Conservation (phyloP, 108 stramenopile species). For the Stephanodiscus minutulus region DNA sequence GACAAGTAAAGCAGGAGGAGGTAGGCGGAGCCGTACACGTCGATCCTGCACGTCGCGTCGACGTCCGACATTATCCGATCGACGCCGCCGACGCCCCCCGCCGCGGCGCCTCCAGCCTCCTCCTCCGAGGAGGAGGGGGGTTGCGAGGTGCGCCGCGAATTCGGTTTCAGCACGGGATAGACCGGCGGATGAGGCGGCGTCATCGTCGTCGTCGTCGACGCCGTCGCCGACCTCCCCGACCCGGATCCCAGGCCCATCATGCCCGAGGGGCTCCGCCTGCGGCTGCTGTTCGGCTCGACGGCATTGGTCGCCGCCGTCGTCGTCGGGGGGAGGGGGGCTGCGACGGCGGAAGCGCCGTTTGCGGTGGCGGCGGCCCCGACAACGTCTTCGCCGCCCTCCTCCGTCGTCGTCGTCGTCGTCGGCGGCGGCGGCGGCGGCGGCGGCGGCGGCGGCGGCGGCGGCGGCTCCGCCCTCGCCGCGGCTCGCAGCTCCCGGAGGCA, state of each 20-base stretch:
- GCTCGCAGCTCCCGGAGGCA: constrained; percentile 13
- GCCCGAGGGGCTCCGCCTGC: too few species aligned
- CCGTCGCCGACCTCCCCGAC: too few species aligned
- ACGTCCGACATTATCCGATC: neutral
- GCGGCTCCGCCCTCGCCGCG: too few species aligned
- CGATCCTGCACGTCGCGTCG: constrained; percentile 25
- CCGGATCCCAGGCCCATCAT: too few species aligned
- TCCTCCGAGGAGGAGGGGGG: too few species aligned
- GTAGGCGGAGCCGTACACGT: constrained; percentile 37
- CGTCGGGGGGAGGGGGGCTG: neutral
- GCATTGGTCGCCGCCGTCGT: neutral
- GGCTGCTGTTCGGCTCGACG: too few species aligned
- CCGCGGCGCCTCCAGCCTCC: too few species aligned
- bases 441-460: too few species aligned
- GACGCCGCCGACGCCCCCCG: neutral
- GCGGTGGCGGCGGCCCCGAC: neutral
- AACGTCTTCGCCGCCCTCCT: neutral
- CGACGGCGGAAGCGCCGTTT: too few species aligned
- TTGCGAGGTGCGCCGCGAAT: neutral
- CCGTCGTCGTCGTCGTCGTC: neutral
- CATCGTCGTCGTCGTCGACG: too few species aligned
- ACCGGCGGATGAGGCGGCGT: too few species aligned
- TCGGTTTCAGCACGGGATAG: too few species aligned
- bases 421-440: neutral
- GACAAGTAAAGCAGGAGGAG: constrained; percentile 54